These are phyloP conservation scores for Eucalyptus marginata DNA, from an alignment of 345 rosid genomes.

Conservation along the genomic window DNA sequence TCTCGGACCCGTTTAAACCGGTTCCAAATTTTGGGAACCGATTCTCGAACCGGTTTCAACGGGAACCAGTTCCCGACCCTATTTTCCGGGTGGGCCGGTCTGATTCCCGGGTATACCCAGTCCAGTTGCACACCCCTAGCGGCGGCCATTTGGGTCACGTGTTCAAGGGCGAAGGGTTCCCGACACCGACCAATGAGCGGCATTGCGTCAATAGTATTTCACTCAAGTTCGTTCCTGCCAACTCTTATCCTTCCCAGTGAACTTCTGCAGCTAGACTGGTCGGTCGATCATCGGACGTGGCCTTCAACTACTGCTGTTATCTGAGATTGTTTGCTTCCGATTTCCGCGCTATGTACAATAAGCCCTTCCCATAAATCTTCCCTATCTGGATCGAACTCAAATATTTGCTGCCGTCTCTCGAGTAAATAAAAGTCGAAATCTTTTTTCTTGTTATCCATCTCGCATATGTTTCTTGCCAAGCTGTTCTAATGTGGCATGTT, in stretches of 20 bases:
- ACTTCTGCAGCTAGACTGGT: background rate
- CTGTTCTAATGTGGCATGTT: background rate
- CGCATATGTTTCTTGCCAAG: background rate
- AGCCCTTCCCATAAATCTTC: no score
- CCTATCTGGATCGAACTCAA: no score
- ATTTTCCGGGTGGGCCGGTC: no score
- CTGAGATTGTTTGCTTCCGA: background rate
- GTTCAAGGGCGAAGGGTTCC: slow-evolving; percentile 88
- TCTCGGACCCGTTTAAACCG: no score
- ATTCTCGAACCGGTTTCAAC: no score
- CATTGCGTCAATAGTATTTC: slow-evolving; percentile 92
- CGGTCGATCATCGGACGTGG: background rate
- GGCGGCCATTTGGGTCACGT: slow-evolving; percentile 98
- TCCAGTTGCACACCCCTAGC: no score
- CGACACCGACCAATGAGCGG: slow-evolving; percentile 74
- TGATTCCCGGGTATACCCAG: no score
- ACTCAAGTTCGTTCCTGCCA: slow-evolving; percentile 55
- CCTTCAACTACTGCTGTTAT: background rate
- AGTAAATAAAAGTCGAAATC: no score
- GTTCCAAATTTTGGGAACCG: no score
- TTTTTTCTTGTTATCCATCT: background rate
- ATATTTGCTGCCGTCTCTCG: no score
- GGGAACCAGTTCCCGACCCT: no score
- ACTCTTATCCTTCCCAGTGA: slow-evolving; percentile 3
- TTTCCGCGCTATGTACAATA: background rate